Evolutionary conservation across 2,329 filamentous ascomycete genomes (phyloP), one percentile per base, ranked within the genome.

Genomic region (Sarocladiaceae sp.): DNA sequence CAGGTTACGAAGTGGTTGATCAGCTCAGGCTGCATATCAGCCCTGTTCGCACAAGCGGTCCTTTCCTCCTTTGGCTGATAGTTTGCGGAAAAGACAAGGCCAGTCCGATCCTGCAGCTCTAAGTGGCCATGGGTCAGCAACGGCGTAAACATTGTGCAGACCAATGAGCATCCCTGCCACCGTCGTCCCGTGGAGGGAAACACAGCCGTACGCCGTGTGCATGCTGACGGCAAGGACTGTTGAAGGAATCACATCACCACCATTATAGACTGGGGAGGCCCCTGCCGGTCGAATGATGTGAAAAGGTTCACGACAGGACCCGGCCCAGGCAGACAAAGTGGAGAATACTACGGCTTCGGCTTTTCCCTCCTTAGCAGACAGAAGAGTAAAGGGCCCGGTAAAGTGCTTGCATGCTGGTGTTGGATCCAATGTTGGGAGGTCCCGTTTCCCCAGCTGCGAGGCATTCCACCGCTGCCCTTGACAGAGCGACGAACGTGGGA

Each of bases 401-500:
- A 41, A 41, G 37, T 41, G 37, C 37, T 41, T 41, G 37, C 37
- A 41, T 41, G 37, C 24, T 41, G 37, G 37, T 24, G 29, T 21
- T 39, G 23, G n/a, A 41, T 21, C 37, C 29, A 41, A 41, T 27
- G 9, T 27, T 41, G 7, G 12, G 19, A 24, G 19, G 37, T 16
- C 23, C 37, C 37, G 37, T 41, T 41, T 41, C 37, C 37, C 37
- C 37, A n/a, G 37, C 37, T 41, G 37, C 37, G 23, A 41, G 37
- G 37, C 26, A 41, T 41, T 41, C 23, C 15, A 41, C 15, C 11
- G 18, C 18, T 39, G 34, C 37, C 37, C 37, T 41, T 41, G n/a
- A n/a, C n/a, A n/a, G n/a, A n/a, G n/a, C n/a, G n/a, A n/a, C n/a
- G n/a, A n/a, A n/a, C n/a, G n/a, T n/a, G n/a, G n/a, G n/a, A n/a